phyloP scores from a whole-genome alignment of 2,329 filamentous ascomycete genomes.

The Penicillium sp. region DNA sequence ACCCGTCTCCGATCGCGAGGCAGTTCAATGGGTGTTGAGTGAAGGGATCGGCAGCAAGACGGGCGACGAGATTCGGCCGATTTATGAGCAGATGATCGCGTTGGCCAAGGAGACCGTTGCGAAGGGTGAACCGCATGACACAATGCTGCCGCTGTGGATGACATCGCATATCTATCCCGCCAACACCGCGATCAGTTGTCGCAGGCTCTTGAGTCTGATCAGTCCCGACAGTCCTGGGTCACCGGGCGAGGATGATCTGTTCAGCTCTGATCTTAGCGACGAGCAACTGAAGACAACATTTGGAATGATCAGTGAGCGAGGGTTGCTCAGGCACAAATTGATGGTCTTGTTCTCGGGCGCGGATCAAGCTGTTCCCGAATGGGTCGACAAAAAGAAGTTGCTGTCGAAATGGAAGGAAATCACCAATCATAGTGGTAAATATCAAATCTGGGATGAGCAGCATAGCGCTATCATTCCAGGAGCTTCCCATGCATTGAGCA shows the following conservation, averaged over 20 bases:
- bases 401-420: slow-evolving; percentile 46
- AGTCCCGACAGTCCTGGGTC: slow-evolving; percentile 54
- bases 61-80: slow-evolving; percentile 24
- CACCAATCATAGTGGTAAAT: slow-evolving; percentile 34
- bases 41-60: slow-evolving; percentile 30
- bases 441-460: slow-evolving; percentile 50
- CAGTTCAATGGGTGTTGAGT: slow-evolving; percentile 46
- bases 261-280: slow-evolving; percentile 71
- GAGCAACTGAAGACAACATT: slow-evolving; percentile 64
- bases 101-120: slow-evolving; percentile 33
- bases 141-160: slow-evolving; percentile 37
- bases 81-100: slow-evolving; percentile 37
- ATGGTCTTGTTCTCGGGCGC: slow-evolving; percentile 52
- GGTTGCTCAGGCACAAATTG: slow-evolving; percentile 43
- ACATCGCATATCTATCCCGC: slow-evolving; percentile 36
- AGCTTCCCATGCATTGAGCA: slow-evolving; percentile 40
- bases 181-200: slow-evolving; percentile 54
- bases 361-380: slow-evolving; percentile 50
- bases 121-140: slow-evolving; percentile 27
- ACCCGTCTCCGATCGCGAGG: slow-evolving; percentile 75
- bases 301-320: slow-evolving; percentile 49
- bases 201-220: slow-evolving; percentile 60
- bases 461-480: slow-evolving; percentile 50
- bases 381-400: slow-evolving; percentile 50
- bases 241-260: slow-evolving; percentile 79